Conservation (phyloP, 352 stramenopile species). For the Phytophthora vignae region DNA sequence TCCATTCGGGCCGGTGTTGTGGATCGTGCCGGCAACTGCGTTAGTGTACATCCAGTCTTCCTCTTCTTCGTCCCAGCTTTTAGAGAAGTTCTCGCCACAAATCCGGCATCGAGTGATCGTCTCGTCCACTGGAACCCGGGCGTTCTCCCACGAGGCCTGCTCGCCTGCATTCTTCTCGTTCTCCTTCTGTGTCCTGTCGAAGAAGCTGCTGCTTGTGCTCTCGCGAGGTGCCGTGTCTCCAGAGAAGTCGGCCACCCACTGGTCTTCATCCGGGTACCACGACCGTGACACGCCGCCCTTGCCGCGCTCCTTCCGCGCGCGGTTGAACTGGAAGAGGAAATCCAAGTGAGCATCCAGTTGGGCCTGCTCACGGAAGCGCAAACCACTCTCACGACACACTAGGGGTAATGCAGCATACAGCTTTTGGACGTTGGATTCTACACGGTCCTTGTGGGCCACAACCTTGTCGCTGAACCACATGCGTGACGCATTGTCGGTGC, state of each 20-base stretch:
- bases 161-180: conserved; percentile 61
- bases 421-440: conserved; percentile 88
- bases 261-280: conserved; percentile 86
- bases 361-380: conserved; percentile 81
- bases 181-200: conserved; percentile 66
- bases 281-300: conserved; percentile 84
- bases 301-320: conserved; percentile 79
- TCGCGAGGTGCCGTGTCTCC: conserved; percentile 65
- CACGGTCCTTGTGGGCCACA: conserved; percentile 81
- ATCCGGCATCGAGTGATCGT: conserved; percentile 84
- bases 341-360: conserved; percentile 86
- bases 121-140: conserved; percentile 82
- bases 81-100: conserved; percentile 83
- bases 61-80: conserved; percentile 90
- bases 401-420: conserved; percentile 85
- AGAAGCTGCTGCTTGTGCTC: conserved; percentile 82
- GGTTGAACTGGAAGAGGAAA: conserved; percentile 90
- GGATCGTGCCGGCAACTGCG: conserved; percentile 79
- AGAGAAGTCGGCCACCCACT: conserved; percentile 83
- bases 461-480: conserved; percentile 91
- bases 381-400: conserved; percentile 80
- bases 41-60: conserved; percentile 93
- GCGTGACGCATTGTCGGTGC: conserved; percentile 60
- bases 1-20: conserved; percentile 47
- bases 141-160: conserved; percentile 67